A percentile compares a stretch with the other conserved stretches of the same genome.
Evolutionary conservation across 2,329 filamentous ascomycete species (phyloP).

Genomic region (Penicillium sp.): DNA sequence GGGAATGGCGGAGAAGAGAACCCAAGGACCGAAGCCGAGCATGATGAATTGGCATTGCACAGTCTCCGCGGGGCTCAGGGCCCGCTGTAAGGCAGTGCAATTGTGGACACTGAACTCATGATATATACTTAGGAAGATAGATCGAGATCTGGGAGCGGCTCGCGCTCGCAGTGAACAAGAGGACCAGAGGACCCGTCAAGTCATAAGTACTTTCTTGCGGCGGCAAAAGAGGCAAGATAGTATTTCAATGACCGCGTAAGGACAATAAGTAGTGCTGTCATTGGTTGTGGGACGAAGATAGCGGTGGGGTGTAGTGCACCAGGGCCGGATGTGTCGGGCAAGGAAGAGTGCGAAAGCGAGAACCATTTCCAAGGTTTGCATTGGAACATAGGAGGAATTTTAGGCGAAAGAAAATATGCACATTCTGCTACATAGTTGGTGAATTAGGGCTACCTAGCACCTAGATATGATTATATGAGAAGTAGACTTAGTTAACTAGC

Average conservation of each 20-base stretch:
- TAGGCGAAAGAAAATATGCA: neutral
- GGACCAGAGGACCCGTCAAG: neutral
- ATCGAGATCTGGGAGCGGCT: neutral
- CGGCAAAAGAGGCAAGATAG: neutral
- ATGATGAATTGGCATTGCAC: slow-evolving; percentile 39
- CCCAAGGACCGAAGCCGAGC: slow-evolving; percentile 28
- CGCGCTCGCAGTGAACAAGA: neutral
- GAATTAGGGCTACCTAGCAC: neutral
- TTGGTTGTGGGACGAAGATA: neutral
- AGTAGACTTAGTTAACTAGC: neutral
- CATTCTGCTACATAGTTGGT: neutral
- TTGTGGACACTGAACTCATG: neutral
- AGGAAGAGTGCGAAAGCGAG: neutral
- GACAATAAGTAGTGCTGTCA: neutral
- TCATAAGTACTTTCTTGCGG: neutral
- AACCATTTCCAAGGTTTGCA: neutral
- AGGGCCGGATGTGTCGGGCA: slow-evolving; percentile 9
- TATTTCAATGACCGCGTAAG: neutral
- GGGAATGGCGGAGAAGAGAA: slow-evolving; percentile 31
- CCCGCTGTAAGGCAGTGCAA: slow-evolving; percentile 16
- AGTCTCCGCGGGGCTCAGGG: slow-evolving; percentile 33
- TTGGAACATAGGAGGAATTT: neutral
- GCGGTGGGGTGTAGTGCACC: slow-evolving; percentile 2
- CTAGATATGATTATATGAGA: neutral
- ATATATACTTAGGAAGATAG: neutral